phyloP scores from a whole-genome alignment of 805 yeast species.

The Diddensiella transvaalensis region DNA sequence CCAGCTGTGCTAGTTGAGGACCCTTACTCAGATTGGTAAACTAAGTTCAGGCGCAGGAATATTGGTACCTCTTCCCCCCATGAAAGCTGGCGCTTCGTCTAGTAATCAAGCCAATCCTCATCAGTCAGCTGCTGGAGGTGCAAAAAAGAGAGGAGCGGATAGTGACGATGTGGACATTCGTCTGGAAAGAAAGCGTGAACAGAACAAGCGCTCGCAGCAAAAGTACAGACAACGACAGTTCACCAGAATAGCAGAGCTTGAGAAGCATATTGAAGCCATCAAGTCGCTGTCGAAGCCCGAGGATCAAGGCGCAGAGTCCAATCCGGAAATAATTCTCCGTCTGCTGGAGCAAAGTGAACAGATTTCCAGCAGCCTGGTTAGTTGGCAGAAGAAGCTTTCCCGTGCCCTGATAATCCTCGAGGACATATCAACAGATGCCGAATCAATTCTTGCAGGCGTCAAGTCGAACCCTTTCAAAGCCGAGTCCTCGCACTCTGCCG shows the following conservation, averaged over 20 bases:
- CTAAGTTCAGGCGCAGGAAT: neutral
- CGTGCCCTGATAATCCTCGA: neutral
- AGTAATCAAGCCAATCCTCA: too few species aligned
- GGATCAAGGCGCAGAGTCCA: neutral
- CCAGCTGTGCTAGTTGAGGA: too few species aligned
- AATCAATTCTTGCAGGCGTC: neutral
- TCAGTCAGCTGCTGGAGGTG: neutral
- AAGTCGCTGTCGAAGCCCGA: neutral
- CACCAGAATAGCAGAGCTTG: slow-evolving; percentile 4
- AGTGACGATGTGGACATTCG: neutral
- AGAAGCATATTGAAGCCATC: slow-evolving; percentile 3
- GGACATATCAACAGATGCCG: neutral
- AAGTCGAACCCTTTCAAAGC: neutral
- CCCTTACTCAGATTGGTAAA: neutral
- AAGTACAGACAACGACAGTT: slow-evolving; percentile 4
- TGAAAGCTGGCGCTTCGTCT: neutral
- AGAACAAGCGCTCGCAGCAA: slow-evolving; percentile 5
- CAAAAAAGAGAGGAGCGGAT: neutral
- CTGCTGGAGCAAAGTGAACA: slow-evolving; percentile 1
- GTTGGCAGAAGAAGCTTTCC: slow-evolving; percentile 4
- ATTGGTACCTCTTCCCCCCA: neutral
- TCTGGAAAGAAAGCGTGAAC: slow-evolving; percentile 3
- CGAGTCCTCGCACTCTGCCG: neutral
- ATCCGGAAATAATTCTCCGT: neutral
- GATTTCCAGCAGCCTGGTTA: neutral